These are phyloP conservation scores for Lactifluus rugatus DNA, from an alignment of 768 basidiomycete species.

Conservation along the genomic window DNA sequence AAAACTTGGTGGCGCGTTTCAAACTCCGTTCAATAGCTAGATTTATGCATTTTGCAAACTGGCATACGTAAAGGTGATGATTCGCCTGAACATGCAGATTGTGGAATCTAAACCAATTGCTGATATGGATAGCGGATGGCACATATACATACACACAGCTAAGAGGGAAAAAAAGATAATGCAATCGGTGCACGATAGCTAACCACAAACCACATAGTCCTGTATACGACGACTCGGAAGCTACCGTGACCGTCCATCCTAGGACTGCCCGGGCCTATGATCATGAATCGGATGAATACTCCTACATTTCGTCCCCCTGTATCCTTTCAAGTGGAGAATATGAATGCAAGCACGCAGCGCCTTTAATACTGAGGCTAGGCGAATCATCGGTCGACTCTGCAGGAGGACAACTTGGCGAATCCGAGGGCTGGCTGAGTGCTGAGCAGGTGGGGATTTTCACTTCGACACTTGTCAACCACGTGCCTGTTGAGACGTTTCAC, in stretches of 20 bases:
- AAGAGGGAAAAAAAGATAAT: too few species aligned
- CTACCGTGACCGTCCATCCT: too few species aligned
- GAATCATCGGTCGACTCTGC: background rate
- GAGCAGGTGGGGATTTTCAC: slow-evolving; percentile 1
- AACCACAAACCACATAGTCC: background rate
- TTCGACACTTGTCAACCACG: background rate
- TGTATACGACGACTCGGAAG: background rate
- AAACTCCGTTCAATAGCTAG: too few species aligned
- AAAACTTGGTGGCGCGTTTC: too few species aligned
- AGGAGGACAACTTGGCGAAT: background rate
- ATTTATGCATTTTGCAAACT: too few species aligned
- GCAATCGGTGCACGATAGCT: background rate
- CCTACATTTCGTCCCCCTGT: slow-evolving; percentile 9
- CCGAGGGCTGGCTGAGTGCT: background rate
- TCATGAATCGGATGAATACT: background rate
- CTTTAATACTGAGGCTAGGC: slow-evolving; percentile 17
- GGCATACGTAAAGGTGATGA: too few species aligned
- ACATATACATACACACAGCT: too few species aligned
- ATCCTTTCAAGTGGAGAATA: slow-evolving; percentile 16
- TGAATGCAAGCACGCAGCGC: slow-evolving; percentile 11
- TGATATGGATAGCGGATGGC: too few species aligned
- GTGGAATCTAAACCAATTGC: too few species aligned
- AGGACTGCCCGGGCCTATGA: background rate
- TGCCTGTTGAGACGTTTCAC: background rate
- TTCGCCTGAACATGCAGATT: too few species aligned